Evolutionary conservation across 768 basidiomycete genomes (phyloP).

Genomic region (Calocybe gangraenosa): DNA sequence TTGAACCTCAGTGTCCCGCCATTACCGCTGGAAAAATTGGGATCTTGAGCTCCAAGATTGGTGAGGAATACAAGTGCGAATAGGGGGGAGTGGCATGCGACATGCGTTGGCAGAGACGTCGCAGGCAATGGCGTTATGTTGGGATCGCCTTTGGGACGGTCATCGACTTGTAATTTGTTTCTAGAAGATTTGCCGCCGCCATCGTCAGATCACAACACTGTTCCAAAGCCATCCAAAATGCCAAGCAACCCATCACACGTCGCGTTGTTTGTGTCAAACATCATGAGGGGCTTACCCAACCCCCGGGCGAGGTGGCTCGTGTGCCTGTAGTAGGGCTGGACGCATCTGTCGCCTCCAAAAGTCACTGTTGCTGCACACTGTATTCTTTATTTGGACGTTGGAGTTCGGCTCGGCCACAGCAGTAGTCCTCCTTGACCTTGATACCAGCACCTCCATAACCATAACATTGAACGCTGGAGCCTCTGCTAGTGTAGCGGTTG

Average conservation of each 20-base stretch:
- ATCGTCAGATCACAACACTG: conserved; percentile 67
- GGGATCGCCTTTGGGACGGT: conserved; percentile 53
- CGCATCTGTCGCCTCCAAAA: conserved; percentile 32
- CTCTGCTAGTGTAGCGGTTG: neutral
- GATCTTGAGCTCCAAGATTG: conserved; percentile 28
- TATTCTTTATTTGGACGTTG: conserved; percentile 41
- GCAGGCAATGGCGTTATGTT: conserved; percentile 59
- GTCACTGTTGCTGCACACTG: conserved; percentile 39
- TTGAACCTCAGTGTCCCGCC: conserved; percentile 40
- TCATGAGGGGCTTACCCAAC: conserved; percentile 46
- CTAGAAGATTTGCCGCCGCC: conserved; percentile 56
- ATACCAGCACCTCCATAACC: conserved; percentile 24
- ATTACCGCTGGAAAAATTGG: conserved; percentile 15
- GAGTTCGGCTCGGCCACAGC: conserved; percentile 48
- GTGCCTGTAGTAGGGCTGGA: conserved; percentile 48
- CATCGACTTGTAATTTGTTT: conserved; percentile 59
- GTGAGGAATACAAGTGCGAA: conserved; percentile 75
- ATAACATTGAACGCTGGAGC: conserved; percentile 12
- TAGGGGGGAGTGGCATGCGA: conserved; percentile 60
- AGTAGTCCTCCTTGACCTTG: conserved; percentile 37
- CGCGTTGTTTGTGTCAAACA: conserved; percentile 72
- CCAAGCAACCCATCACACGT: conserved; percentile 69
- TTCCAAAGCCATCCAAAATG: conserved; percentile 57
- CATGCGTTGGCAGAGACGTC: conserved; percentile 51
- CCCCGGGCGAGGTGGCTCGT: conserved; percentile 42